Base-by-base conservation (phyloP, 2,329 filamentous ascomycete species). In the Pseudogymnoascus sp. region DNA sequence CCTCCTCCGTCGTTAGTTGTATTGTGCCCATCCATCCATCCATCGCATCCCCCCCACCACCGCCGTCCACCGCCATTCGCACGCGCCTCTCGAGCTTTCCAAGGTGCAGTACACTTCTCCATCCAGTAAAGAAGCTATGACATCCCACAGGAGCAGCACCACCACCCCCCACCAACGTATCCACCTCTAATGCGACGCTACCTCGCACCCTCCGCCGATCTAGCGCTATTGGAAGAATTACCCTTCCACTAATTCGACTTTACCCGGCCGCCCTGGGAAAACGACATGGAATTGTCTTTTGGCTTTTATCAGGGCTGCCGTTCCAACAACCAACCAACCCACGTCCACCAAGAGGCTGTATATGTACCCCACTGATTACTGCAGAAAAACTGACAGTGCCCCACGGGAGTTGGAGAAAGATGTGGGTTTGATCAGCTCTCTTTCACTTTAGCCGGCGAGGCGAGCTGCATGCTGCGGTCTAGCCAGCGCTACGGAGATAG, bases 371-470 rank as follows among this genome's bases (percentile, higher is more conserved):
- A 56, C 50, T 56, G 50, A 18, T 33, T 33, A 11, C n/a, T 56
- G 50, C n/a, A 14, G 10, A 56, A 16, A 33, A 18, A 33, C 44
- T 33, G 50, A 56, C 25, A 56, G 25, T 33, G 50, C n/a, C 50
- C 50, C 50, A 56, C 50, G 50, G 50, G 50, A 56, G 50, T 56
- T 56, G 50, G 50, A 56, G 50, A 56, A 56, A 56, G 5, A 56
- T 56, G 28, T n/a, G 50, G 50, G 50, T 33, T 28, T 33, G 50
- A 31, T 33, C 5, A 33, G 28, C 25, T 18, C 8, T 56, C n/a
- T 7, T 10, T 56, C 10, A 56, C 6, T 56, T 56, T 56, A 56
- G 28, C 50, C 50, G 47, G 47, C 25, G 47, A 53, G 47, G 47
- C 47, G 50, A 56, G 16, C 14, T 33, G 50, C 31, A 33, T 33